Evolutionary conservation across 208 protist species (phyloP).

Genomic region (Trypanosoma vivax): DNA sequence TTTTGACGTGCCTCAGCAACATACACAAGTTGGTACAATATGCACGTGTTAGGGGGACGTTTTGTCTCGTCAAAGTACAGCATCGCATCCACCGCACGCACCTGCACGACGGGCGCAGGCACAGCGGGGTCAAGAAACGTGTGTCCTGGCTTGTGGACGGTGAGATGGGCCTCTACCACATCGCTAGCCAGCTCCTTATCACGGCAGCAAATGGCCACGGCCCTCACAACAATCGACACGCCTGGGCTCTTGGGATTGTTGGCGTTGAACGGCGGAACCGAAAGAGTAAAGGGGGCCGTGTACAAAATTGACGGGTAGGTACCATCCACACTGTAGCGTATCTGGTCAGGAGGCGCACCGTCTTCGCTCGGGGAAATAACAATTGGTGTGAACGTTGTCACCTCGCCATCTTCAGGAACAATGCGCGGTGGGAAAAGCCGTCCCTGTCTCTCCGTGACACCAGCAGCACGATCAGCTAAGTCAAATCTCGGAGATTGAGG

Average conservation of each 20-base stretch:
- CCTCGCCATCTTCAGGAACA: constrained; percentile 43
- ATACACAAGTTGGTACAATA: constrained; percentile 67
- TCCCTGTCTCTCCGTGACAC: not conserved
- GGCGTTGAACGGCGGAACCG: constrained; percentile 31
- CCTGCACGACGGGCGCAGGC: constrained; percentile 41
- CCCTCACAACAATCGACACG: constrained; percentile 36
- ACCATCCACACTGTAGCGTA: constrained; percentile 80
- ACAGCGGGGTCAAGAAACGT: constrained; percentile 61
- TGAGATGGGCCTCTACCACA: constrained; percentile 35
- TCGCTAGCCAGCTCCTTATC: constrained; percentile 25
- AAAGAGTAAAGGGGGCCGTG: constrained; percentile 68
- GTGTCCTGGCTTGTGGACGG: constrained; percentile 40
- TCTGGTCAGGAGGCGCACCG: constrained; percentile 44
- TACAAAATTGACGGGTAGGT: constrained; percentile 67
- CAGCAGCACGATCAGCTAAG: not conserved
- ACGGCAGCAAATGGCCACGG: constrained; percentile 30
- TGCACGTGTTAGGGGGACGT: constrained; percentile 43
- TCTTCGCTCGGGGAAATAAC: constrained; percentile 42
- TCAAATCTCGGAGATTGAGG: no score
- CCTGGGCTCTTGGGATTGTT: constrained; percentile 11
- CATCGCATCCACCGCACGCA: constrained; percentile 39
- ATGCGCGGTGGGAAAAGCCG: constrained; percentile 37
- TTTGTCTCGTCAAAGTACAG: constrained; percentile 76
- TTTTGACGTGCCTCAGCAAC: constrained; percentile 40
- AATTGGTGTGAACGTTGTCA: constrained; percentile 68